Conservation (phyloP, 148 eudicot species). For the Chenopodium quinoa region DNA sequence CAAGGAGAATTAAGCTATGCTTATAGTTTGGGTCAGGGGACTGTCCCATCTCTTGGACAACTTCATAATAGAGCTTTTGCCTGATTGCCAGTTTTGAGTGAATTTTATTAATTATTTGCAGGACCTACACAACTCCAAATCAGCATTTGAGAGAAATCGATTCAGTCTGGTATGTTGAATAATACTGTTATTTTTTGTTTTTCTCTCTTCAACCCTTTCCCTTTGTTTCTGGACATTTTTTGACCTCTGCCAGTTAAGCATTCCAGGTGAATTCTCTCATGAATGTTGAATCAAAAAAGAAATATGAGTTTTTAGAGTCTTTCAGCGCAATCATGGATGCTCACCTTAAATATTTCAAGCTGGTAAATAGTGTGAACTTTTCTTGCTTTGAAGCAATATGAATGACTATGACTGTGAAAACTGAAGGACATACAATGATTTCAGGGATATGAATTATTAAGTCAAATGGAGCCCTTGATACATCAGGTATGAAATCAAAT, state of each 20-base stretch:
- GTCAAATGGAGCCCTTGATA: constrained; percentile 91
- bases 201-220: background rate
- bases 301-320: constrained; percentile 87
- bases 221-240: constrained; percentile 9
- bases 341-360: constrained; percentile 88
- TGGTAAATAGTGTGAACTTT: constrained; percentile 40
- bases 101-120: constrained; percentile 29
- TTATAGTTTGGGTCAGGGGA: background rate
- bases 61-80: background rate
- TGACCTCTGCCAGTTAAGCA: constrained; percentile 44
- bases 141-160: constrained; percentile 87
- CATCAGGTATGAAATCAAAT: constrained; percentile 59
- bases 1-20: background rate
- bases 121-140: constrained; percentile 91
- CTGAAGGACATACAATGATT: constrained; percentile 28
- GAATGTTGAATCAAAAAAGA: constrained; percentile 90
- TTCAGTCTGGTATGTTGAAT: constrained; percentile 72
- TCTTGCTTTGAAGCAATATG: constrained; percentile 4
- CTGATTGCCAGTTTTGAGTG: background rate
- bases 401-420: constrained; percentile 10
- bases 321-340: constrained; percentile 98
- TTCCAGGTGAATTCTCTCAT: constrained; percentile 85
- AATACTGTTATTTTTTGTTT: background rate
- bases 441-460: constrained; percentile 82
- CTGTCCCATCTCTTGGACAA: too few species aligned